Conservation (phyloP, 2,329 filamentous ascomycete genomes). For the Podosphaera aphanis region DNA sequence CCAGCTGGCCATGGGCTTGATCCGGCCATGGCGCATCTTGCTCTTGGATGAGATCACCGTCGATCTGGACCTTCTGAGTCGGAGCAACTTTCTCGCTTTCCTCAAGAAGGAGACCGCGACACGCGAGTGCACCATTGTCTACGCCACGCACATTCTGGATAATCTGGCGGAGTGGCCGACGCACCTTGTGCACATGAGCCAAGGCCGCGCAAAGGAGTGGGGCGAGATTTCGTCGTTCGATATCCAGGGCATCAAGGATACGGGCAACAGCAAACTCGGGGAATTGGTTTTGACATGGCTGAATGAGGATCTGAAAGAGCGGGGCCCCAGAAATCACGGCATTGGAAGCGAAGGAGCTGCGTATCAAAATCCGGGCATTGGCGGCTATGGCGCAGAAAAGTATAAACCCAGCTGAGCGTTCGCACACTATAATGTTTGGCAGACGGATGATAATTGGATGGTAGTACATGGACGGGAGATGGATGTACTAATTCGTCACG, state of each 20-base stretch:
- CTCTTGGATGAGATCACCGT: slow-evolving; percentile 94
- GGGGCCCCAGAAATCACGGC: slow-evolving; percentile 43
- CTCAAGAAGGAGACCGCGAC: slow-evolving; percentile 67
- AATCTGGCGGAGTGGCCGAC: slow-evolving; percentile 89
- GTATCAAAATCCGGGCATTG: slow-evolving; percentile 31
- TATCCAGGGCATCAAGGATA: slow-evolving; percentile 16
- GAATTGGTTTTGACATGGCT: slow-evolving; percentile 79
- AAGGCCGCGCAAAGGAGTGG: slow-evolving; percentile 74
- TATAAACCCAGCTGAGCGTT: background rate
- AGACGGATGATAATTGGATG: no score
- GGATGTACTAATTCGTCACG: no score
- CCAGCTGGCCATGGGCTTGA: slow-evolving; percentile 83
- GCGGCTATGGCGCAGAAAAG: slow-evolving; percentile 34
- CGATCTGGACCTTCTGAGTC: slow-evolving; percentile 69
- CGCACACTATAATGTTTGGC: no score
- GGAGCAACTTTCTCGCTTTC: slow-evolving; percentile 67
- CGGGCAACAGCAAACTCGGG: slow-evolving; percentile 64
- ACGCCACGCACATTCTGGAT: slow-evolving; percentile 91
- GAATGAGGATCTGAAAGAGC: slow-evolving; percentile 50
- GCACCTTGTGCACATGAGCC: slow-evolving; percentile 84
- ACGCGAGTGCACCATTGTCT: slow-evolving; percentile 74
- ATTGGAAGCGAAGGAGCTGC: slow-evolving; percentile 21
- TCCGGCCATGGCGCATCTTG: slow-evolving; percentile 77
- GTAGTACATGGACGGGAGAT: no score
- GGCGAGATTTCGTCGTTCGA: slow-evolving; percentile 49